Conservation (phyloP, 2,329 filamentous ascomycete species). For the Parascedosporium putredinis region DNA sequence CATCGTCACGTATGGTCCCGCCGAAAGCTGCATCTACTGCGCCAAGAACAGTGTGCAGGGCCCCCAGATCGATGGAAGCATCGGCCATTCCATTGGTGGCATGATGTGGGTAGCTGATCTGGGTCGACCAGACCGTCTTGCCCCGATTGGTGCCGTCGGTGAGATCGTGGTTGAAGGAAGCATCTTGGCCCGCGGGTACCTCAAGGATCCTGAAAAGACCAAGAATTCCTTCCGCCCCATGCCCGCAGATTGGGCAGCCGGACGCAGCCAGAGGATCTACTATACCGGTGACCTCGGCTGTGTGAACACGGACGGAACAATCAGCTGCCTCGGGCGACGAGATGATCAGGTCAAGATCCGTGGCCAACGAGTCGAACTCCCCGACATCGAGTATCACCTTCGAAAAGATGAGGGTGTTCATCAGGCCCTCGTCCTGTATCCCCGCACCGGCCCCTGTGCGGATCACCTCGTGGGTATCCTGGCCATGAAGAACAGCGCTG, state of each 20-base stretch:
- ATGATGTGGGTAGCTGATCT: slow-evolving; percentile 21
- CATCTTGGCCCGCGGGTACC: slow-evolving; percentile 51
- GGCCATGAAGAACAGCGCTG: neutral
- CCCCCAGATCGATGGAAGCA: neutral
- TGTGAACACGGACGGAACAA: slow-evolving; percentile 13
- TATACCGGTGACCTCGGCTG: slow-evolving; percentile 13
- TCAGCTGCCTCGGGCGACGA: slow-evolving; percentile 40
- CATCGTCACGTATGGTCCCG: neutral
- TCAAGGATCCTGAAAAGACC: slow-evolving; percentile 48
- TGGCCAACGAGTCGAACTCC: slow-evolving; percentile 54
- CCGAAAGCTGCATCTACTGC: neutral
- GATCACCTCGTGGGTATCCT: neutral
- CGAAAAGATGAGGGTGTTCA: slow-evolving; percentile 15
- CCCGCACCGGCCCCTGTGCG: neutral
- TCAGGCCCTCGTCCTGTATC: neutral
- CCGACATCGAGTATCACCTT: slow-evolving; percentile 35
- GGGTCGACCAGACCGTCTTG: slow-evolving; percentile 17
- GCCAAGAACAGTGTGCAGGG: neutral
- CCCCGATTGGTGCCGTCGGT: slow-evolving; percentile 22
- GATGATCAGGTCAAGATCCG: slow-evolving; percentile 57
- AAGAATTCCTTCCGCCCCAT: slow-evolving; percentile 40
- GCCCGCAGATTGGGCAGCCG: slow-evolving; percentile 28
- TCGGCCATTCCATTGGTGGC: neutral
- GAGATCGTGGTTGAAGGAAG: slow-evolving; percentile 34
- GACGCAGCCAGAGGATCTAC: slow-evolving; percentile 13